A percentile compares a stretch with the other conserved stretches of the same genome.
phyloP scores from a whole-genome alignment of 2,329 filamentous ascomycete genomes.

The Dothideomycetes sp. region DNA sequence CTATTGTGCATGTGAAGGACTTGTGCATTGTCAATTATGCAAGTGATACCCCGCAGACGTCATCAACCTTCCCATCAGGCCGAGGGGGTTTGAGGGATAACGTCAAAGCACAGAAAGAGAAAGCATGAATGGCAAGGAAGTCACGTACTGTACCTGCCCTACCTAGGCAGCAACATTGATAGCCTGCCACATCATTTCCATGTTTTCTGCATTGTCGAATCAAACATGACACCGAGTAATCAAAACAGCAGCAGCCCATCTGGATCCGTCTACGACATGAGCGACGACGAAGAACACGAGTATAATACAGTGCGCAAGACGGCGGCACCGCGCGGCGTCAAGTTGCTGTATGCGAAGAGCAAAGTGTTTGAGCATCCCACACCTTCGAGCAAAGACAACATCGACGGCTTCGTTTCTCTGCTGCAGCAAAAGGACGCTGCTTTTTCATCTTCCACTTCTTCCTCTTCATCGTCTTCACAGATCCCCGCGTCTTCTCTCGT shows the following conservation, averaged over 20 bases:
- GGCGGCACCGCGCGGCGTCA: conserved; percentile 71
- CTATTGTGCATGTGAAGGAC: too few relatives aligned
- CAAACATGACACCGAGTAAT: too few relatives aligned
- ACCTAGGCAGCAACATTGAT: too few relatives aligned
- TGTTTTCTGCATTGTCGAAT: too few relatives aligned
- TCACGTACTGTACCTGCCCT: too few relatives aligned
- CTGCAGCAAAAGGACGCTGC: conserved; percentile 67
- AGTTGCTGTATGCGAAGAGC: conserved; percentile 91
- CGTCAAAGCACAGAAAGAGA: too few relatives aligned
- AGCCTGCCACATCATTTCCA: too few relatives aligned
- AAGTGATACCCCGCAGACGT: too few relatives aligned
- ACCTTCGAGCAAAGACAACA: conserved; percentile 89
- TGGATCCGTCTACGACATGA: conserved; percentile 88
- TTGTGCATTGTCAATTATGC: too few relatives aligned
- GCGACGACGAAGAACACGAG: conserved; percentile 89
- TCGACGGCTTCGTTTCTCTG: conserved; percentile 84
- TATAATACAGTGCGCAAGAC: conserved; percentile 89
- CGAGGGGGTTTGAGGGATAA: too few relatives aligned
- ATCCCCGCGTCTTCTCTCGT: conserved; percentile 62
- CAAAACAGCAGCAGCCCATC: conserved; percentile 42
- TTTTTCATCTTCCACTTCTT: conserved; percentile 28
- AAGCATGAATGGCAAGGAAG: too few relatives aligned
- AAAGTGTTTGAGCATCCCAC: conserved; percentile 96
- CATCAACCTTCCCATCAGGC: too few relatives aligned
- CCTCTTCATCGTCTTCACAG: conserved; percentile 34